Evolutionary conservation across 768 basidiomycete genomes (phyloP).

Genomic region (Scleroderma citrinum): DNA sequence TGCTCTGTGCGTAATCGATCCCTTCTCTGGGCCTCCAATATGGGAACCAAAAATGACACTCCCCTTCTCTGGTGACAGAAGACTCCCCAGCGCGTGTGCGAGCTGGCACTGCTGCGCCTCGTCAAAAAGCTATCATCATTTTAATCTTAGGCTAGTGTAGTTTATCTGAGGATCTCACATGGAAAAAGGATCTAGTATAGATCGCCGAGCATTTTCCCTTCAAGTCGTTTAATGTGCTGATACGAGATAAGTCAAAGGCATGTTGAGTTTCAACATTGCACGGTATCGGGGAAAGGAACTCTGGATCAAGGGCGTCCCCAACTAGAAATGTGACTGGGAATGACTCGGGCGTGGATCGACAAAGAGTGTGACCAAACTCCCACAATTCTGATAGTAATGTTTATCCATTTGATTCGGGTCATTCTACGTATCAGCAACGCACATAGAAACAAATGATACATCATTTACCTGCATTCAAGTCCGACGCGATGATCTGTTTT

Average conservation of each 20-base stretch:
- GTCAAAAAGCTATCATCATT: constrained; percentile 18
- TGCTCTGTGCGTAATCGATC: background rate
- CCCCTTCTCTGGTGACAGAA: constrained; percentile 23
- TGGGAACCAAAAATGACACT: constrained; percentile 29
- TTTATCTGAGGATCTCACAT: constrained; percentile 8
- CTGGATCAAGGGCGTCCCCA: constrained; percentile 48
- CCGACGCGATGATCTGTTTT: too few relatives aligned
- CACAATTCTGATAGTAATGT: constrained; percentile 41
- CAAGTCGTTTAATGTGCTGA: too few relatives aligned
- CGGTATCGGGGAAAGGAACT: too few relatives aligned
- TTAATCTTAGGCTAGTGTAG: too few relatives aligned
- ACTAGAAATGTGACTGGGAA: constrained; percentile 52
- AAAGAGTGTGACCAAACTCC: constrained; percentile 58
- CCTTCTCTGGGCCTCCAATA: constrained; percentile 10
- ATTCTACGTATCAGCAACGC: background rate
- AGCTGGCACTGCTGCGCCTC: constrained; percentile 20
- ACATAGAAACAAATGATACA: background rate
- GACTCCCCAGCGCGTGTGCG: constrained; percentile 18
- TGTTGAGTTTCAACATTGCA: too few relatives aligned
- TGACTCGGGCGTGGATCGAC: constrained; percentile 42
- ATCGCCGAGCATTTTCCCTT: constrained; percentile 45
- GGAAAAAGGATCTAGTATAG: constrained; percentile 45
- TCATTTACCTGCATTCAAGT: constrained; percentile 32
- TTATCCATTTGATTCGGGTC: background rate
- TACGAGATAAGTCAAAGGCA: too few relatives aligned